A percentile compares a stretch with the other conserved stretches of the same genome.
phyloP scores from a whole-genome alignment of 805 yeast species.

The Starmerella roubikii region DNA sequence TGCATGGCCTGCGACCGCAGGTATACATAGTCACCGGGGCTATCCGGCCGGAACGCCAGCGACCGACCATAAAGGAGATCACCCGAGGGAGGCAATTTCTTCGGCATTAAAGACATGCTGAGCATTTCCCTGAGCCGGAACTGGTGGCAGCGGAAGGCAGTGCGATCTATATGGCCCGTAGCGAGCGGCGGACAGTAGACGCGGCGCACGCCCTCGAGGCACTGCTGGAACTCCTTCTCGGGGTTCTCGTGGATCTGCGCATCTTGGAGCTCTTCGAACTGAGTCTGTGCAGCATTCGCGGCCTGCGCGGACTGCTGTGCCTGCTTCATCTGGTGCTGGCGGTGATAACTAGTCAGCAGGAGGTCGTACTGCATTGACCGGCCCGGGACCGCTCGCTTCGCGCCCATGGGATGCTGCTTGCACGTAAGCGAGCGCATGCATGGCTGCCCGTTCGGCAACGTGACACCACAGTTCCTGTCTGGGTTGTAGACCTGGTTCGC shows the following conservation, averaged over 20 bases:
- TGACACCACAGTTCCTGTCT: constrained; percentile 80
- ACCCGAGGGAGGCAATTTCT: constrained; percentile 35
- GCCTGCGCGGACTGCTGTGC: constrained; percentile 15
- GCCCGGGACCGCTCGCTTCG: constrained; percentile 88
- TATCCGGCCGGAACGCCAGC: constrained; percentile 59
- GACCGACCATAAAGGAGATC: constrained; percentile 61
- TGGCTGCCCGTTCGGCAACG: constrained; percentile 81
- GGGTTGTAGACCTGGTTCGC: constrained; percentile 35
- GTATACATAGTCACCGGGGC: constrained; percentile 38
- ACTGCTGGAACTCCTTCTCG: constrained; percentile 69
- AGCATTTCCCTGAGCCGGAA: constrained; percentile 88
- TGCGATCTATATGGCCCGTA: constrained; percentile 54
- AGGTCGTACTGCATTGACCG: constrained; percentile 87
- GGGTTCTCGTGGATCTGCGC: constrained; percentile 18
- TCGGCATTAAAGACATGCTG: constrained; percentile 53
- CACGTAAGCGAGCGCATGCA: constrained; percentile 95
- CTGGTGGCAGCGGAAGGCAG: constrained; percentile 55
- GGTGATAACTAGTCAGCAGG: constrained; percentile 76
- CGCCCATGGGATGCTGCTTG: constrained; percentile 97
- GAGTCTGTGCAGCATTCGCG: constrained; percentile 13
- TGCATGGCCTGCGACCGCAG: constrained; percentile 26
- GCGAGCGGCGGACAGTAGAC: constrained; percentile 48
- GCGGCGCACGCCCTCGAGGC: constrained; percentile 73
- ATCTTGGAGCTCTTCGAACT: constrained; percentile 16
- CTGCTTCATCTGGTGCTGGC: constrained; percentile 73